Conservation (phyloP, 1,139 yeast species). For the Komagataea norvegica region DNA sequence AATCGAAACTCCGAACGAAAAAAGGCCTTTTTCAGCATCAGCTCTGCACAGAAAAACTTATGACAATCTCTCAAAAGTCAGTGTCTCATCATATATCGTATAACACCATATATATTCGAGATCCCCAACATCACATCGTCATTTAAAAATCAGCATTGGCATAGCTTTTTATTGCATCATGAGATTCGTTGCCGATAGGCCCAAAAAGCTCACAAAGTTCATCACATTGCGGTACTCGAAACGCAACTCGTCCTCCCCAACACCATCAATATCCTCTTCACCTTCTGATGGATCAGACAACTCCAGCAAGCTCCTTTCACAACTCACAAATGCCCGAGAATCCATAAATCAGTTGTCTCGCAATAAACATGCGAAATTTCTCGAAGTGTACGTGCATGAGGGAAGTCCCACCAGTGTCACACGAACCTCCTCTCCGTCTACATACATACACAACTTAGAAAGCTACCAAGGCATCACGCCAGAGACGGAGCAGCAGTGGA, state of each 20-base stretch:
- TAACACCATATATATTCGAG: too few species aligned
- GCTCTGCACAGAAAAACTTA: too few species aligned
- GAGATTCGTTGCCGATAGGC: too few species aligned
- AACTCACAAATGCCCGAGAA: neutral
- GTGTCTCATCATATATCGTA: too few species aligned
- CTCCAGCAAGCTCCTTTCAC: neutral
- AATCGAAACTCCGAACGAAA: too few species aligned
- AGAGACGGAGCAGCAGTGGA: constrained; percentile 9
- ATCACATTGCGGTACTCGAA: constrained; percentile 10
- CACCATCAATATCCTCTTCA: neutral
- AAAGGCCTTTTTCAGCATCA: too few species aligned
- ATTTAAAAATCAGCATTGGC: too few species aligned
- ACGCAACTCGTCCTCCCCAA: neutral
- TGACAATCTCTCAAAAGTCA: too few species aligned
- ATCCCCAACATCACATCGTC: too few species aligned
- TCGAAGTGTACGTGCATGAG: constrained; percentile 1
- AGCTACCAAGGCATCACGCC: neutral
- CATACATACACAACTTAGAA: constrained; percentile 1
- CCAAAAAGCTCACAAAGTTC: constrained; percentile 4
- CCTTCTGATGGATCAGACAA: neutral
- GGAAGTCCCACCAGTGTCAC: neutral
- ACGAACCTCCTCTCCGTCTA: neutral
- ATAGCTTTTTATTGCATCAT: too few species aligned
- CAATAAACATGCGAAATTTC: neutral
- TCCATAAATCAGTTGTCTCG: neutral